Base-by-base conservation (phyloP, 2,329 filamentous ascomycete genomes). In the Davidsoniella neocaledoniae region DNA sequence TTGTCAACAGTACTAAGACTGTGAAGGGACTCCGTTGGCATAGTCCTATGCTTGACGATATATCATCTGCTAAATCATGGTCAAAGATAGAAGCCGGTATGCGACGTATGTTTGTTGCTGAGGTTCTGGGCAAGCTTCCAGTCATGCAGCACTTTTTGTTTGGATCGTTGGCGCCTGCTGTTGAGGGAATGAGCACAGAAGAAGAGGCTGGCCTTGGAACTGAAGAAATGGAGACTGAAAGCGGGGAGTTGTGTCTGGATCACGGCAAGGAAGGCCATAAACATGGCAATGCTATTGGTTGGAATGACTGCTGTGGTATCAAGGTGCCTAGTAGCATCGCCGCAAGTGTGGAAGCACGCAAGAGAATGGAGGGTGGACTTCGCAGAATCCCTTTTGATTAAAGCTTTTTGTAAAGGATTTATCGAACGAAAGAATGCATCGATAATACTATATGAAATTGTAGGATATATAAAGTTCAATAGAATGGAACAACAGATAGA, bases 71-170 rank as follows among this genome's bases (percentile, higher is more conserved):
- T 14, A 88, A 86, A 62, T 84, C 73, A 38, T 98, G 91, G 91
- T 68, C 66, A 56, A 98, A 98, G 70, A 83, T 98, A 46, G 88
- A 96, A 63, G 82, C 74, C 23, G 91, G 91, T 5, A 96, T 98
- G 93, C 76, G 85, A 54, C 84, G 86, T 57, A 98, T 98, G 93
- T 96, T 96, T 61, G 74, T 90, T 47, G 84, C 81, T 39, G 91
- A 98, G 64, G 90, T 98, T 1, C 65, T 98, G 47, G 80, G 83
- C 29, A 98, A 98, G 65, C 63, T 98, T 50, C 91, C 91, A 1
- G 90, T 98, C 41, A 96, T 96, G 87, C 91, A 98, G 66, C 93
- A 98, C 63, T 98, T 98, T 58, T 61, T 98, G 49, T 98, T 98
- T 60, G 91, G 91, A 1, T 82, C 79, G 7, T 65, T 98, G 46